These are phyloP conservation scores for Candida maesae DNA, from an alignment of 805 yeast species.

Conservation along the genomic window DNA sequence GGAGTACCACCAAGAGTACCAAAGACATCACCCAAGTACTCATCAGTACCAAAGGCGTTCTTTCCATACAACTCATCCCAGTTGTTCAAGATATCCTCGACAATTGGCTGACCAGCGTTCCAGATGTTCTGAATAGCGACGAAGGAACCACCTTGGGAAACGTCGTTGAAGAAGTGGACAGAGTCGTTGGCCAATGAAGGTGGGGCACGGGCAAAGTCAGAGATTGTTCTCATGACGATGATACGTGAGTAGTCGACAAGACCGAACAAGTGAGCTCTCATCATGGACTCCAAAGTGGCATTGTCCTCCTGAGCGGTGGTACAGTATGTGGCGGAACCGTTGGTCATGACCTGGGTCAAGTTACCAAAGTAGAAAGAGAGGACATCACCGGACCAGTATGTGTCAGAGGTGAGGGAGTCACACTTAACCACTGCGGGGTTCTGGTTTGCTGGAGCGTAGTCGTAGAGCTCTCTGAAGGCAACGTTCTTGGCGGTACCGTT, in stretches of 20 bases:
- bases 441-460: conserved; percentile 15
- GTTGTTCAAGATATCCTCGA: conserved; percentile 13
- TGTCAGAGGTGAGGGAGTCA: conserved; percentile 13
- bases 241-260: conserved; percentile 11
- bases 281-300: conserved; percentile 14
- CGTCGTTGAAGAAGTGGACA: conserved; percentile 15
- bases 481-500: conserved; percentile 11
- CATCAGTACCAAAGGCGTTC: conserved; percentile 13
- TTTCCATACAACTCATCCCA: conserved; percentile 13
- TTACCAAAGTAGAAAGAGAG: conserved; percentile 14
- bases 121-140: conserved; percentile 14
- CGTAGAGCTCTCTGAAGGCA: conserved; percentile 12
- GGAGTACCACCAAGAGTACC: conserved; percentile 17
- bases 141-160: conserved; percentile 14
- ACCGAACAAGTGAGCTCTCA: conserved; percentile 13
- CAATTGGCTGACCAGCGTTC: conserved; percentile 15
- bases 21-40: conserved; percentile 16
- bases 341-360: conserved; percentile 14
- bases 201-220: conserved; percentile 15
- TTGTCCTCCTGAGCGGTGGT: conserved; percentile 17
- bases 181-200: conserved; percentile 10
- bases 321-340: conserved; percentile 14
- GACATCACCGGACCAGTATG: conserved; percentile 15
- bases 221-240: conserved; percentile 14
- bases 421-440: conserved; percentile 12